Percentiles rank a stretch among this genome's conserved stretches.
phyloP scores from a whole-genome alignment of 1,284 basidiomycete genomes.

The Mycosarcoma maydis region DNA sequence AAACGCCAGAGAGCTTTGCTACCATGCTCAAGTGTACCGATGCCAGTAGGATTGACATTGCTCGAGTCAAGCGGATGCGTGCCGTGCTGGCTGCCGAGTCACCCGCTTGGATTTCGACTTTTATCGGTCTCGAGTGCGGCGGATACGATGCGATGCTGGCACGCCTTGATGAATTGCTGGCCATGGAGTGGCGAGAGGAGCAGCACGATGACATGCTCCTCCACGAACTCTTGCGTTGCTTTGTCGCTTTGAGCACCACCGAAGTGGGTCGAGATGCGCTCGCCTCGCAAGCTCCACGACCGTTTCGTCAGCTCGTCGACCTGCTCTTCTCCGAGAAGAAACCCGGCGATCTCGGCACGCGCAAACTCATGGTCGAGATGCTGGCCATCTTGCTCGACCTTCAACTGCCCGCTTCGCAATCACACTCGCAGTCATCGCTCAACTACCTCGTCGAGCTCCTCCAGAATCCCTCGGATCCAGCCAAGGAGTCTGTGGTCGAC shows the following conservation, averaged over 20 bases:
- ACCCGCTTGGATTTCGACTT: constrained; percentile 87
- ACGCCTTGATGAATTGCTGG: constrained; percentile 88
- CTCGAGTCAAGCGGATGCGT: constrained; percentile 54
- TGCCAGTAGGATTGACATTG: constrained; percentile 40
- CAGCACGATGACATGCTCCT: constrained; percentile 95
- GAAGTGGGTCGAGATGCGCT: constrained; percentile 77
- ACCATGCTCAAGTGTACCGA: constrained; percentile 53
- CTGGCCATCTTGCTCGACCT: constrained; percentile 70
- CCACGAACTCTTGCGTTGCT: constrained; percentile 88
- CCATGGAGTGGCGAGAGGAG: constrained; percentile 97
- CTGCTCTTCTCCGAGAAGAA: constrained; percentile 96
- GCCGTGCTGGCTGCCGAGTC: constrained; percentile 59
- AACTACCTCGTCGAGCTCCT: constrained; percentile 57
- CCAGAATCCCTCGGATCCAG: constrained; percentile 48
- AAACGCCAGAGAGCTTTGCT: constrained; percentile 49
- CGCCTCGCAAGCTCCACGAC: constrained; percentile 81
- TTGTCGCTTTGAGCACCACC: constrained; percentile 91
- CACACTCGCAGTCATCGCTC: constrained; percentile 35
- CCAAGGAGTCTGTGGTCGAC: constrained; percentile 68
- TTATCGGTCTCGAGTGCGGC: constrained; percentile 75
- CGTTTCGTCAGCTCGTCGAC: constrained; percentile 82
- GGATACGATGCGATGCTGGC: constrained; percentile 86
- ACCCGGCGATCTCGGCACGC: constrained; percentile 87
- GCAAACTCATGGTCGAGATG: constrained; percentile 88
- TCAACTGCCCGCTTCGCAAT: constrained; percentile 48